phyloP scores from a whole-genome alignment of 805 yeast species.

The Ogataea methylovora region DNA sequence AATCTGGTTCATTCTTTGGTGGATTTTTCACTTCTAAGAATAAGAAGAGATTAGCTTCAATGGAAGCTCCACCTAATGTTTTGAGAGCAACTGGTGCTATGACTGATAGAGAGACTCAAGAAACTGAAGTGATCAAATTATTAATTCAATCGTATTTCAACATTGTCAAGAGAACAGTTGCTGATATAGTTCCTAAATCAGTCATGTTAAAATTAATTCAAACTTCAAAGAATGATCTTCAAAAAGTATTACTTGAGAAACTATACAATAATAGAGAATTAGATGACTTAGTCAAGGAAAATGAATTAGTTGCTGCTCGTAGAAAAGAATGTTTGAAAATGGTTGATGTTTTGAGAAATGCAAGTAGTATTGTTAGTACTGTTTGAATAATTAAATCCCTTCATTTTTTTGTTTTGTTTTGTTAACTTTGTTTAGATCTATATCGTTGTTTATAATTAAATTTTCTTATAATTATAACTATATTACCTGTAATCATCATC shows the following conservation, averaged over 20 bases:
- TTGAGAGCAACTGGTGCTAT: slow-evolving; percentile 86
- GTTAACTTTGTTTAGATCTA: too few species aligned
- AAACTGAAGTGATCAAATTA: slow-evolving; percentile 93
- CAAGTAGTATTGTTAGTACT: slow-evolving; percentile 81
- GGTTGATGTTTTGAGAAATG: slow-evolving; percentile 88
- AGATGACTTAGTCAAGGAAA: slow-evolving; percentile 78
- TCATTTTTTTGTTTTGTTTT: too few species aligned
- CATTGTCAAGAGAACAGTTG: slow-evolving; percentile 88
- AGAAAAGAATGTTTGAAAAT: slow-evolving; percentile 91
- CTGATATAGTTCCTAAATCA: slow-evolving; percentile 93
- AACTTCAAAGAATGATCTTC: slow-evolving; percentile 79
- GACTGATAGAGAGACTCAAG: slow-evolving; percentile 94
- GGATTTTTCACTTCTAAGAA: slow-evolving; percentile 90
- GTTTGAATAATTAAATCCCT: slow-evolving; percentile 34
- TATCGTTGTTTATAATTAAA: too few species aligned
- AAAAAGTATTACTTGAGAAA: slow-evolving; percentile 81
- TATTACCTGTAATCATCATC: too few species aligned
- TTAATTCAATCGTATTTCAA: slow-evolving; percentile 84
- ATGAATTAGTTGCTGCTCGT: slow-evolving; percentile 87
- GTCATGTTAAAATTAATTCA: slow-evolving; percentile 87
- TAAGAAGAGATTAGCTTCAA: slow-evolving; percentile 86
- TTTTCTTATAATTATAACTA: too few species aligned
- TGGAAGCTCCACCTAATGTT: slow-evolving; percentile 97
- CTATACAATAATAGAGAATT: slow-evolving; percentile 72
- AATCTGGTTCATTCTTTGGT: slow-evolving; percentile 79